Conservation (phyloP, 345 rosid genomes). For the Arabidopsis thaliana region DNA sequence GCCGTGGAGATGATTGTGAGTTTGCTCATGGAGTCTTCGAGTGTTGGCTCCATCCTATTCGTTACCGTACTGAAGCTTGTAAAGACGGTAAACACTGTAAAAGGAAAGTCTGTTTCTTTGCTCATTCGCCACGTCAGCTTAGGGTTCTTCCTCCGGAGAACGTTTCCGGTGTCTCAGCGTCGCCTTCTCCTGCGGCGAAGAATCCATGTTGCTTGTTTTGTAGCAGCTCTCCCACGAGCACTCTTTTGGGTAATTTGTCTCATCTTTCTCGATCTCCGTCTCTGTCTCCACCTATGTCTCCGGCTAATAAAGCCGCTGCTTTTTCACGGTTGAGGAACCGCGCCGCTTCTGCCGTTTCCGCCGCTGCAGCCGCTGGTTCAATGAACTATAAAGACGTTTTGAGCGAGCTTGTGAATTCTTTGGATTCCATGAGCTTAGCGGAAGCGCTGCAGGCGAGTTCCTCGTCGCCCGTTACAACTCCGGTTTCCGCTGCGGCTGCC, state of each 20-base stretch:
- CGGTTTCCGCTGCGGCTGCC: slow-evolving; percentile 34
- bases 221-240: slow-evolving; percentile 79
- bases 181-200: not conserved
- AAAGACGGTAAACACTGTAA: slow-evolving; percentile 76
- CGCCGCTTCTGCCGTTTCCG: slow-evolving; percentile 35
- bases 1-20: slow-evolving; percentile 80
- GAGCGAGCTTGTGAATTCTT: slow-evolving; percentile 59
- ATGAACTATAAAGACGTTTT: slow-evolving; percentile 61
- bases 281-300: slow-evolving; percentile 78
- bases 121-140: slow-evolving; percentile 74
- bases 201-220: slow-evolving; percentile 63
- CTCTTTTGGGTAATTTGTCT: slow-evolving; percentile 63
- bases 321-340: slow-evolving; percentile 48
- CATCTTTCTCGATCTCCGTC: slow-evolving; percentile 58
- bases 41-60: slow-evolving; percentile 81
- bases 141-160: slow-evolving; percentile 52
- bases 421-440: slow-evolving; percentile 50
- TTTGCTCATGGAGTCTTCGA: slow-evolving; percentile 87
- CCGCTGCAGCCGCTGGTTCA: slow-evolving; percentile 35
- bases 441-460: slow-evolving; percentile 40
- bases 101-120: slow-evolving; percentile 78
- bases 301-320: slow-evolving; percentile 48
- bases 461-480: slow-evolving; percentile 33
- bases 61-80: slow-evolving; percentile 79
- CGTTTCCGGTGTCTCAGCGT: slow-evolving; percentile 19